These are phyloP conservation scores for Sporothrix dimorphospora DNA, from an alignment of 2,329 filamentous ascomycete genomes.

Conservation along the genomic window DNA sequence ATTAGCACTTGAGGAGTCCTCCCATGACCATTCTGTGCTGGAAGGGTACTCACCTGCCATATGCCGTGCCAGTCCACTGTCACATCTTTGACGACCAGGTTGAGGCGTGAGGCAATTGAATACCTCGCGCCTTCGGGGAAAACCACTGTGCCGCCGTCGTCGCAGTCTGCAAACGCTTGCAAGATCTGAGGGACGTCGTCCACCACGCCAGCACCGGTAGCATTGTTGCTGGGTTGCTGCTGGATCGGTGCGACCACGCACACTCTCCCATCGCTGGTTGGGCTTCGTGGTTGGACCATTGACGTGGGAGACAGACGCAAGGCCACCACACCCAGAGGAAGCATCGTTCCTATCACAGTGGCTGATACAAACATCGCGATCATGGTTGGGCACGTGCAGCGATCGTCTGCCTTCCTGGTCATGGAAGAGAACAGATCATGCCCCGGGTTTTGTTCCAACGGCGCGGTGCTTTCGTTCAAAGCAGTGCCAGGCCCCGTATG, in stretches of 20 bases:
- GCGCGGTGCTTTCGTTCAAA: conserved; percentile 12
- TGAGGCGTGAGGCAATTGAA: conserved; percentile 54
- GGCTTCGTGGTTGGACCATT: conserved; percentile 21
- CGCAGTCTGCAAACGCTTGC: conserved; percentile 37
- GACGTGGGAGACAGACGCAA: neutral
- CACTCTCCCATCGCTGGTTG: conserved; percentile 32
- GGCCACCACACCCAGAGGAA: neutral
- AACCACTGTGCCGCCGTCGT: conserved; percentile 45
- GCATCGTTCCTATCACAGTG: conserved; percentile 1
- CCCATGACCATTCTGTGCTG: too few relatives aligned
- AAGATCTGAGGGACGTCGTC: conserved; percentile 39
- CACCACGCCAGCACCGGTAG: neutral
- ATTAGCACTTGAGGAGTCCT: too few relatives aligned
- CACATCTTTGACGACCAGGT: conserved; percentile 54
- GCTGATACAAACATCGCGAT: neutral
- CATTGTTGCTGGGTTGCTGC: conserved; percentile 16
- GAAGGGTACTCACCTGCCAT: conserved; percentile 47
- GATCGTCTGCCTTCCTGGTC: neutral
- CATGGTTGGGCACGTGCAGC: neutral
- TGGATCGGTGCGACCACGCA: conserved; percentile 36
- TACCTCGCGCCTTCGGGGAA: conserved; percentile 56
- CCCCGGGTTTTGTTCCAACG: neutral
- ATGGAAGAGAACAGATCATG: neutral
- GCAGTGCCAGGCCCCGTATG: neutral
- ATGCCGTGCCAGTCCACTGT: conserved; percentile 56